Conservation (phyloP, 225 moss, liverwort and hornwort genomes). For the Takakia lepidozioides region DNA sequence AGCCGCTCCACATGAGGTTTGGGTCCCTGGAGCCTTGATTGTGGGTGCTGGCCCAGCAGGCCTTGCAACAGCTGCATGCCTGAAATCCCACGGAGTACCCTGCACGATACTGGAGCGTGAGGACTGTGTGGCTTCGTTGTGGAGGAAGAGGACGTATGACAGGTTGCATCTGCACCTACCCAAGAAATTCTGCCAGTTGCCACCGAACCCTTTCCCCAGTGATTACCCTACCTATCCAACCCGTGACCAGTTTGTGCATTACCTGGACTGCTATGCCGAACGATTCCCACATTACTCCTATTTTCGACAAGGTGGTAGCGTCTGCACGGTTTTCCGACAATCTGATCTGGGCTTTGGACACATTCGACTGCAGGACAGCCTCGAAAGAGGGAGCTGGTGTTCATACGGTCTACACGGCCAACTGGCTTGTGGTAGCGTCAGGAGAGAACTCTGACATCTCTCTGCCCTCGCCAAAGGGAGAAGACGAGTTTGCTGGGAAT, state of each 20-base stretch:
- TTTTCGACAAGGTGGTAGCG: constrained; percentile 18
- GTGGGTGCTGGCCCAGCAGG: constrained; percentile 27
- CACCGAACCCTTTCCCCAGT: constrained; percentile 25
- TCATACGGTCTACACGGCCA: too few relatives aligned
- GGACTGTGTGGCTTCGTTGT: constrained; percentile 20
- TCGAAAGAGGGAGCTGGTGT: too few relatives aligned
- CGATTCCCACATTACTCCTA: constrained; percentile 16
- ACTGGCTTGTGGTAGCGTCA: constrained; percentile 29
- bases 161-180: constrained; percentile 37
- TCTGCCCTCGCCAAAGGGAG: constrained; percentile 11
- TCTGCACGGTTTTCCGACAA: constrained; percentile 9
- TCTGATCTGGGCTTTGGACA: neutral
- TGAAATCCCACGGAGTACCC: constrained; percentile 13
- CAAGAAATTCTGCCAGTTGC: constrained; percentile 47
- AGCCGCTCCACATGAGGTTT: too few relatives aligned
- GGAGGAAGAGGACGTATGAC: constrained; percentile 38
- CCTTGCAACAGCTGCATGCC: constrained; percentile 17
- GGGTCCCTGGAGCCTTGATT: too few relatives aligned
- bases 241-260: constrained; percentile 32
- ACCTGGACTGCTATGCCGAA: constrained; percentile 32
- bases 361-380: too few relatives aligned
- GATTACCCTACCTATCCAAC: constrained; percentile 39
- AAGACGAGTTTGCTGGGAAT: constrained; percentile 5
- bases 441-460: constrained; percentile 28
- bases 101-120: constrained; percentile 17